Conservation (phyloP, 768 basidiomycete species). For the Gyrodon lividus region DNA sequence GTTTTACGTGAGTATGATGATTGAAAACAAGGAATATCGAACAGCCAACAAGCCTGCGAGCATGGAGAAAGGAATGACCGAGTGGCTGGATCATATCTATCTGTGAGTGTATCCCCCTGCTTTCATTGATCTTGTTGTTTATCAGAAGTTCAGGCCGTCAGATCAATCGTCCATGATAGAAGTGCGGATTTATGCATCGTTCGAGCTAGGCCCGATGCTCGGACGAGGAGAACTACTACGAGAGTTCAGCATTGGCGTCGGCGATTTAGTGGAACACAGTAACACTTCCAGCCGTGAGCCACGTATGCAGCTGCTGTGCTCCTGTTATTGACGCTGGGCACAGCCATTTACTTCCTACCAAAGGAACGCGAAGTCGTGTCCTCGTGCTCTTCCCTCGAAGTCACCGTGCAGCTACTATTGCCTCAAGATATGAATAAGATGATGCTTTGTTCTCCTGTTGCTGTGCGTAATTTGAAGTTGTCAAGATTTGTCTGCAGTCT, state of each 20-base stretch:
- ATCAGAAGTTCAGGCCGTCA: background rate
- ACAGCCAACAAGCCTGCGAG: background rate
- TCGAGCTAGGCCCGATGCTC: background rate
- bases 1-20: background rate
- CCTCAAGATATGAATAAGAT: background rate
- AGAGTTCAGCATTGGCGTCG: background rate
- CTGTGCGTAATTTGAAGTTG: background rate
- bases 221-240: background rate
- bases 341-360: background rate
- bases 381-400: background rate
- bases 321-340: background rate
- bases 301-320: background rate
- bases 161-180: background rate
- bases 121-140: background rate
- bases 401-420: background rate
- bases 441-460: background rate
- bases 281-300: background rate
- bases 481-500: too few species aligned
- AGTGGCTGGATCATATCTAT: background rate
- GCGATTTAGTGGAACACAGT: background rate
- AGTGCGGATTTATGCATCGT: background rate
- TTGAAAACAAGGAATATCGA: background rate
- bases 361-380: background rate
- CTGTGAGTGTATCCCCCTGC: background rate
- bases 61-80: background rate